A percentile compares a stretch with the other conserved stretches of the same genome.
phyloP scores from a whole-genome alignment of 2,329 filamentous ascomycete species.

The Escovopsis sp. region DNA sequence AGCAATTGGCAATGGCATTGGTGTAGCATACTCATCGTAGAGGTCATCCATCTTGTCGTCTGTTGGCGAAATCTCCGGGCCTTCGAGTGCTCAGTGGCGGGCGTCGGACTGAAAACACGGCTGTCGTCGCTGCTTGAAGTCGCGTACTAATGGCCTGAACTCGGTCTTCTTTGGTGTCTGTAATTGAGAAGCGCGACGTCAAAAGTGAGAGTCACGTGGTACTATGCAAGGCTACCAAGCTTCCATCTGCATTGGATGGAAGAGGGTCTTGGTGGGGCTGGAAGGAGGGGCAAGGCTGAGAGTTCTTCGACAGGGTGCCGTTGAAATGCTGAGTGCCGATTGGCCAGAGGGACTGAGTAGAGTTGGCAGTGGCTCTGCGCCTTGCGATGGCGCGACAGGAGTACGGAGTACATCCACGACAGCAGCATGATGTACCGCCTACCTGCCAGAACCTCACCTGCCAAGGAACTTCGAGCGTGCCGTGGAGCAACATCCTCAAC shows the following conservation, averaged over 20 bases:
- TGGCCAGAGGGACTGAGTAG: no score
- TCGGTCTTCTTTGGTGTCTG: slow-evolving; percentile 8
- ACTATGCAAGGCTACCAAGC: not conserved
- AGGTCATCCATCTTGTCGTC: slow-evolving; percentile 66
- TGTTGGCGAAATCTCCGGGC: slow-evolving; percentile 2
- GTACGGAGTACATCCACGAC: no score
- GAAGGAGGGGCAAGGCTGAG: not conserved
- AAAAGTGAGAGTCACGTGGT: slow-evolving; percentile 6
- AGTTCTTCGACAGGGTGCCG: no score
- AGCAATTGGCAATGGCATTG: not conserved
- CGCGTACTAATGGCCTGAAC: slow-evolving; percentile 5
- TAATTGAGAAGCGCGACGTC: not conserved
- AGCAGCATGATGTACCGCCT: no score
- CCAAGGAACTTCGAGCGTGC: no score
- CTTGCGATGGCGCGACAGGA: no score
- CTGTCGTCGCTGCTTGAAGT: slow-evolving; percentile 6
- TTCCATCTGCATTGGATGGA: not conserved
- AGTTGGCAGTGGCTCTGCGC: no score
- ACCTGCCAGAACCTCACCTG: no score
- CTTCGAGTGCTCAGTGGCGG: slow-evolving; percentile 9
- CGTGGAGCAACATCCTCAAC: no score
- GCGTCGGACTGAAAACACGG: slow-evolving; percentile 7
- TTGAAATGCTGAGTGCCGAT: not conserved
- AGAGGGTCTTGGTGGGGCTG: no score
- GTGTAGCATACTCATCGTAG: slow-evolving; percentile 67